Evolutionary conservation across 2,329 filamentous ascomycete genomes (phyloP).

Genomic region (Teratosphaeria zuluensis): DNA sequence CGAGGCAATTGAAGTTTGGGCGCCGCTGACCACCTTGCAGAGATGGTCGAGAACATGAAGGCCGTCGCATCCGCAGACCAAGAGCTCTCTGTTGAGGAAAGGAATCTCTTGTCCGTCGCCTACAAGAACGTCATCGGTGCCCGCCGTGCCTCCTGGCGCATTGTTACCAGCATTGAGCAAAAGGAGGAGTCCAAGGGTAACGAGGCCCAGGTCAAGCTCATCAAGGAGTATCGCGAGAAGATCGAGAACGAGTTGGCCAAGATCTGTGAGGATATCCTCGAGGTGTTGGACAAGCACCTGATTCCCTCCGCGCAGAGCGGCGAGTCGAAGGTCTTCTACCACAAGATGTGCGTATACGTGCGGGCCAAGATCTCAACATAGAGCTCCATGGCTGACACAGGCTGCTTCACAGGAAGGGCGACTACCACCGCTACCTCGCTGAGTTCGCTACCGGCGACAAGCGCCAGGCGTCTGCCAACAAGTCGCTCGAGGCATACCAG

Average conservation of each 20-base stretch:
- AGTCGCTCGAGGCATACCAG: conserved; percentile 96
- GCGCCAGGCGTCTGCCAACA: conserved; percentile 88
- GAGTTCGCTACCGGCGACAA: conserved; percentile 92
- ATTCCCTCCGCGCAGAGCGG: conserved; percentile 90
- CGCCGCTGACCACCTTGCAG: conserved; percentile 45
- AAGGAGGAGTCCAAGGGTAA: conserved; percentile 99
- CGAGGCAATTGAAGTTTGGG: neutral
- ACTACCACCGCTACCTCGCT: conserved; percentile 97
- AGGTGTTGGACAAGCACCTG: conserved; percentile 86
- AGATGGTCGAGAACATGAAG: conserved; percentile 99
- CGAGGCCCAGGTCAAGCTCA: conserved; percentile 76
- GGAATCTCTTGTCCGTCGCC: conserved; percentile 92
- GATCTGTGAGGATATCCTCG: conserved; percentile 95
- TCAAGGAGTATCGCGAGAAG: conserved; percentile 98
- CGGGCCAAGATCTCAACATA: neutral
- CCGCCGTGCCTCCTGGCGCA: conserved; percentile 95
- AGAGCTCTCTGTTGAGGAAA: conserved; percentile 72
- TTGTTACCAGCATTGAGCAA: conserved; percentile 96
- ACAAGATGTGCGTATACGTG: conserved; percentile 74
- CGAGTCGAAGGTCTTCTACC: conserved; percentile 99
- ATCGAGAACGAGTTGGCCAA: conserved; percentile 94
- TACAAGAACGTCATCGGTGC: conserved; percentile 99
- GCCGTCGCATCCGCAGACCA: conserved; percentile 74
- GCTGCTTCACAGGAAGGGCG: conserved; percentile 69
- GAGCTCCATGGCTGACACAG: conserved; percentile 4